Base-by-base conservation (phyloP, 768 basidiomycete genomes). In the Lentinula guzmanii region DNA sequence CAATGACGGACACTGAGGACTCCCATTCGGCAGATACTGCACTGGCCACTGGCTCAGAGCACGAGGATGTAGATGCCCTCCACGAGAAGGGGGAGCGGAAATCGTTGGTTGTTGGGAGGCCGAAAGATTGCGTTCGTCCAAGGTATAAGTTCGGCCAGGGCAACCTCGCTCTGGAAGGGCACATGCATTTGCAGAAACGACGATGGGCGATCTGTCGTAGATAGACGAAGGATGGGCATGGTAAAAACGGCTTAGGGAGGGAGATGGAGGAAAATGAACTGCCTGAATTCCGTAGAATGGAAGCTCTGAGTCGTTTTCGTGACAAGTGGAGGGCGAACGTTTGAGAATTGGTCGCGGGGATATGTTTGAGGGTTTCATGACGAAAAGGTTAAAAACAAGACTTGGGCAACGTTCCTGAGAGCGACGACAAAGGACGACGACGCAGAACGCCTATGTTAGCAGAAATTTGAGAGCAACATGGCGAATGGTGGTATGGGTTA, bases 141-240 rank as follows among this genome's bases (percentile, higher is more conserved):
- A 76, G 63, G 73, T 72, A 68, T 89, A 90, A 4, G 87, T 89
- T 64, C 86, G 80, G 31, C 88, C 87, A 54, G 87, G 86, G 69
- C 86, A 89, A 34, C 89, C 89, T 62, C 91, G 85, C 66, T 84
- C 90, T 39, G 92, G 91, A 24, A 94, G 79, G 9, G 86, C 85
- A 69, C 90, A 92, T 39, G 78, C 71, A 69, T 92, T 90, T 35
- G 87, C 86, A 24, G 82, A 69, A 65, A 91, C 87, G 68, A 85
- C 76, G 69, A 93, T 89, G 62, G 91, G 90, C 3, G 88, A 83
- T 61, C 91, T 87, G 77, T 93, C 91, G 74, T 93, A 93, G 7
- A 70, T 64, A 4, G 84, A 69, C 33, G 87, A 72, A 65, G 82
- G 85, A 72, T 89, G 77, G 58, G 77, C 81, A 57, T 77, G 65